phyloP scores from a whole-genome alignment of 2,329 filamentous ascomycete genomes.

The Zymoseptoria tritici region DNA sequence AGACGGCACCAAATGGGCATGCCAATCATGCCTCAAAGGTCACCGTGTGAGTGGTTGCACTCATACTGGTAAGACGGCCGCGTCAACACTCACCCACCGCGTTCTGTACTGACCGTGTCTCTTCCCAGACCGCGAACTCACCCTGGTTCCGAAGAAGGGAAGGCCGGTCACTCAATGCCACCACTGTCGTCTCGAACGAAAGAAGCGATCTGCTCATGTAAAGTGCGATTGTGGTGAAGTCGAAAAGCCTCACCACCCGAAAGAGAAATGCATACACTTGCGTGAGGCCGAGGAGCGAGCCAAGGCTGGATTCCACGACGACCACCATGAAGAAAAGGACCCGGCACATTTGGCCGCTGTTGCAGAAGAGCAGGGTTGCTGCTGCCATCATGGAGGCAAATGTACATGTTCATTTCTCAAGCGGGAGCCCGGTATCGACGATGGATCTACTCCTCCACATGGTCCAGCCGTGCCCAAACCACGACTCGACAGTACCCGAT shows the following conservation, averaged over 20 bases:
- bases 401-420: constrained; percentile 53
- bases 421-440: constrained; percentile 39
- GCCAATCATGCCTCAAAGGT: constrained; percentile 94
- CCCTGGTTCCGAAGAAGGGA: constrained; percentile 96
- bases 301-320: constrained; percentile 24
- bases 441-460: constrained; percentile 22
- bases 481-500: constrained; percentile 49
- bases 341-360: constrained; percentile 25
- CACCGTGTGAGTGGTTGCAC: constrained; percentile 98
- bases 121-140: constrained; percentile 70
- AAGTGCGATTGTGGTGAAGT: constrained; percentile 91
- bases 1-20: constrained; percentile 95
- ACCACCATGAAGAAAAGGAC: constrained; percentile 17
- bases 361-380: constrained; percentile 37
- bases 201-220: constrained; percentile 87
- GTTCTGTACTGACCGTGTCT: constrained; percentile 13
- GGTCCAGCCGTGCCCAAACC: constrained; percentile 46
- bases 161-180: constrained; percentile 95
- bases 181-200: constrained; percentile 92
- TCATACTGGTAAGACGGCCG: constrained; percentile 67
- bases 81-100: not conserved
- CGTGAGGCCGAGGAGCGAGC: constrained; percentile 31
- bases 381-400: constrained; percentile 52
- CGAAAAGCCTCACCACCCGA: constrained; percentile 59
- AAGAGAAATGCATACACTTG: constrained; percentile 40